Conservation (phyloP, 148 eudicot species). For the Arbutus unedo region DNA sequence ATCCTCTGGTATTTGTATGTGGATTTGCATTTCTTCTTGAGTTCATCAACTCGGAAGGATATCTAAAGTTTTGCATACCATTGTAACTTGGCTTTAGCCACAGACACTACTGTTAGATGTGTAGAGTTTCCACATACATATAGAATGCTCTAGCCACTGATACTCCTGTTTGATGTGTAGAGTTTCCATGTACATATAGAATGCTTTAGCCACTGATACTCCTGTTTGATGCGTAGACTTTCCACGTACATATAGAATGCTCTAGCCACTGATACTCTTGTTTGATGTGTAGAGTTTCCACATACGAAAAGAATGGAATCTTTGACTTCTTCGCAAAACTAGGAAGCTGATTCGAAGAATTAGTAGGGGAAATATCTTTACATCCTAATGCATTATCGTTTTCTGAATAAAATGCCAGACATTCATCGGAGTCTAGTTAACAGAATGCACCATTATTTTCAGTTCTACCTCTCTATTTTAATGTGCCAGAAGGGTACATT, state of each 20-base stretch:
- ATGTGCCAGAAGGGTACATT: neutral
- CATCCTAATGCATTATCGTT: neutral
- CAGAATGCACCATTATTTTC: neutral
- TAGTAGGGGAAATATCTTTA: neutral
- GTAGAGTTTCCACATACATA: neutral
- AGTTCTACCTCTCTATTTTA: neutral
- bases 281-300: neutral
- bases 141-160: too few species aligned
- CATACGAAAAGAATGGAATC: neutral
- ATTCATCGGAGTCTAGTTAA: neutral
- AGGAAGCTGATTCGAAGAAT: neutral
- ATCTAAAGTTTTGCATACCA: neutral
- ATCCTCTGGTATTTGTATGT: neutral
- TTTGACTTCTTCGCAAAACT: neutral
- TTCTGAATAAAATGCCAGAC: neutral
- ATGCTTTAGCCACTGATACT: too few species aligned
- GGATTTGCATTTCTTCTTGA: neutral
- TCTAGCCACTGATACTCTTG: too few species aligned
- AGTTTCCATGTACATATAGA: too few species aligned
- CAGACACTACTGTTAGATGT: neutral
- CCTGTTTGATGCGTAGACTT: too few species aligned
- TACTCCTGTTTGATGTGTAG: too few species aligned
- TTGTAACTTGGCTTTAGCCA: neutral
- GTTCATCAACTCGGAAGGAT: neutral
- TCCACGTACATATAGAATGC: too few species aligned